Percentiles rank a stretch among this genome's conserved stretches.
phyloP scores from a whole-genome alignment of 2,329 filamentous ascomycete species.

The Drechslerella coelobrocha region DNA sequence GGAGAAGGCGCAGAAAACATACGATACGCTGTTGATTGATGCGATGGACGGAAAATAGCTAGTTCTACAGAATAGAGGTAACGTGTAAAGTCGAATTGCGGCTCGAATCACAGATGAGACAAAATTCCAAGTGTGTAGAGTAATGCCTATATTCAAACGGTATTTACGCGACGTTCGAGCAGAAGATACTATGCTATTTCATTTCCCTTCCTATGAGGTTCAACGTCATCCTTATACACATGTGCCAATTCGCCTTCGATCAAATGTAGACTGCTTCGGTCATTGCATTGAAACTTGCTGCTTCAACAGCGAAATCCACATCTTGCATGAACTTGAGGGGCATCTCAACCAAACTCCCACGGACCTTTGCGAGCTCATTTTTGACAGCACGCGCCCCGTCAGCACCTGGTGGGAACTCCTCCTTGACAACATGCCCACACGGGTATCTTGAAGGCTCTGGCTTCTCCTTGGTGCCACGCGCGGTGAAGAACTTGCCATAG shows the following conservation, averaged over 20 bases:
- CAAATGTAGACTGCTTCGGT: constrained; percentile 76
- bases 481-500: constrained; percentile 71
- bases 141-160: too few relatives aligned
- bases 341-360: constrained; percentile 84
- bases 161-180: too few relatives aligned
- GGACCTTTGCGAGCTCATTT: constrained; percentile 70
- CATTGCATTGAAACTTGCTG: constrained; percentile 69
- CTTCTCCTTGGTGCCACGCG: constrained; percentile 60
- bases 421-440: constrained; percentile 85
- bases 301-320: constrained; percentile 84
- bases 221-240: too few relatives aligned
- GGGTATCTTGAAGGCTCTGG: constrained; percentile 67
- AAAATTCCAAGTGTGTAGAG: too few relatives aligned
- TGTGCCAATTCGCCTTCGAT: constrained; percentile 42
- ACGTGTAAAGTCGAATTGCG: not conserved
- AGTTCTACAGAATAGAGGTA: not conserved
- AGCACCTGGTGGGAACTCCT: constrained; percentile 69
- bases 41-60: constrained; percentile 8
- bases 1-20: constrained; percentile 11
- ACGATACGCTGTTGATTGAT: constrained; percentile 14
- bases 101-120: not conserved
- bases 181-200: too few relatives aligned
- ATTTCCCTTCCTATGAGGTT: too few relatives aligned
- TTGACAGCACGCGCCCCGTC: constrained; percentile 77
- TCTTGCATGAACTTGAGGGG: constrained; percentile 84